These are phyloP conservation scores for Friedmanniomyces simplex DNA, from an alignment of 495 filamentous ascomycete genomes.

Conservation along the genomic window DNA sequence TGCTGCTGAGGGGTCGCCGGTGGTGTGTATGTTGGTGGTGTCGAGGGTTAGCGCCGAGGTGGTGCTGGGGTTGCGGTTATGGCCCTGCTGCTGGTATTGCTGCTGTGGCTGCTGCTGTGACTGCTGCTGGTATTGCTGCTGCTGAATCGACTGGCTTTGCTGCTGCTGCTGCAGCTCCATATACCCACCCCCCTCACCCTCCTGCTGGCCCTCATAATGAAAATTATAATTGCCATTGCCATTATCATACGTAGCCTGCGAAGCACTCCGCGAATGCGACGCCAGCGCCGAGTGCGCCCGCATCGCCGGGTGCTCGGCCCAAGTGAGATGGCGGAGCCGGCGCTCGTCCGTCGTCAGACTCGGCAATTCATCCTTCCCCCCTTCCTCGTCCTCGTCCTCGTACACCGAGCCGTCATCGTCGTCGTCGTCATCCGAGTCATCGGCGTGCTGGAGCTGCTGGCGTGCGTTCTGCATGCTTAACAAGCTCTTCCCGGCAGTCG, in stretches of 20 bases:
- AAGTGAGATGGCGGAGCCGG: slow-evolving; percentile 1
- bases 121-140: background rate
- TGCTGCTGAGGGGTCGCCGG: background rate
- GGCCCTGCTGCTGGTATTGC: background rate
- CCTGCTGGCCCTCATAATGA: background rate
- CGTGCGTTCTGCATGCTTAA: background rate
- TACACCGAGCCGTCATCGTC: background rate
- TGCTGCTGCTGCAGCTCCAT: background rate
- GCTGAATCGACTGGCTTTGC: too few species aligned
- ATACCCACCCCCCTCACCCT: background rate
- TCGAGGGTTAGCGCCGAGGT: background rate
- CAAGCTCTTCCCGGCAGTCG: background rate
- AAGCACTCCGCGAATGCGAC: background rate
- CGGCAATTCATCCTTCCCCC: background rate
- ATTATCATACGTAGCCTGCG: slow-evolving; percentile 1
- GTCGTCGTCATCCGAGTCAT: slow-evolving; percentile 1
- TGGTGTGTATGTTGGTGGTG: background rate
- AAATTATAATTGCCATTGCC: background rate
- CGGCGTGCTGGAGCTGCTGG: background rate
- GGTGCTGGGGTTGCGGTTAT: background rate
- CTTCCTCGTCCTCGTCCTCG: slow-evolving; percentile 1
- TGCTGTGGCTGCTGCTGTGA: too few species aligned
- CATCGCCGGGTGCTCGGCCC: slow-evolving; percentile 7
- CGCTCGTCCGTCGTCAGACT: background rate
- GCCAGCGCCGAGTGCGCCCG: slow-evolving; percentile 5